These are phyloP conservation scores for Phytophthora tentaculata DNA, from an alignment of 352 stramenopile species.

Conservation along the genomic window DNA sequence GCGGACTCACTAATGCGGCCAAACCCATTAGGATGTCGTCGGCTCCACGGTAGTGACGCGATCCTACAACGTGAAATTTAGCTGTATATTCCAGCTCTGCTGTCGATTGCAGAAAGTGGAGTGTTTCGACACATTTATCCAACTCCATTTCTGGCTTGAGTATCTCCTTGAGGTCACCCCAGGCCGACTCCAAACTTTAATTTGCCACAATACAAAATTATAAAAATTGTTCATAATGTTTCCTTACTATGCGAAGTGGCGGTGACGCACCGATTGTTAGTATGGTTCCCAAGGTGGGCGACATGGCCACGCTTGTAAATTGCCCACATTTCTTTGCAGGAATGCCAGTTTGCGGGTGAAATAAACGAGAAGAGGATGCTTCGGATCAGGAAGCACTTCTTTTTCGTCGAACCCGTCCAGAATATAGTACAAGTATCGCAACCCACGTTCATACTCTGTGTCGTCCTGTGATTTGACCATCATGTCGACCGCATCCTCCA, in stretches of 20 bases:
- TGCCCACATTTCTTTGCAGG: not conserved
- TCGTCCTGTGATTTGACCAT: too few species aligned
- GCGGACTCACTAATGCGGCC: not conserved
- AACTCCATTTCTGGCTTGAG: slow-evolving; percentile 10
- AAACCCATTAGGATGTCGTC: slow-evolving; percentile 7
- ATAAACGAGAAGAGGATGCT: not conserved
- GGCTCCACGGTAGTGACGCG: slow-evolving; percentile 5
- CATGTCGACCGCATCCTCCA: too few species aligned
- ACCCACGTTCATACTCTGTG: too few species aligned
- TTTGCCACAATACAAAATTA: too few species aligned
- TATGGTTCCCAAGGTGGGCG: not conserved
- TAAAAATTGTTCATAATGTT: too few species aligned
- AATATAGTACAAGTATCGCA: too few species aligned
- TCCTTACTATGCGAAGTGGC: not conserved
- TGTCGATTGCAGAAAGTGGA: slow-evolving; percentile 6
- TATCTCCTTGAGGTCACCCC: slow-evolving; percentile 11
- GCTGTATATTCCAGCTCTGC: slow-evolving; percentile 8
- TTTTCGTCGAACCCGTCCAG: too few species aligned
- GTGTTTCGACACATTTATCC: slow-evolving; percentile 12
- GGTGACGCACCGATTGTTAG: too few species aligned
- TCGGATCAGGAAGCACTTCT: not conserved
- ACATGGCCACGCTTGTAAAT: not conserved
- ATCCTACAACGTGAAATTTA: slow-evolving; percentile 3
- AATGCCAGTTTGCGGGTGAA: not conserved
- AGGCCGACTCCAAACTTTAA: slow-evolving; percentile 5